Base-by-base conservation (phyloP, 2,329 filamentous ascomycete species). In the Aureobasidium sp. region DNA sequence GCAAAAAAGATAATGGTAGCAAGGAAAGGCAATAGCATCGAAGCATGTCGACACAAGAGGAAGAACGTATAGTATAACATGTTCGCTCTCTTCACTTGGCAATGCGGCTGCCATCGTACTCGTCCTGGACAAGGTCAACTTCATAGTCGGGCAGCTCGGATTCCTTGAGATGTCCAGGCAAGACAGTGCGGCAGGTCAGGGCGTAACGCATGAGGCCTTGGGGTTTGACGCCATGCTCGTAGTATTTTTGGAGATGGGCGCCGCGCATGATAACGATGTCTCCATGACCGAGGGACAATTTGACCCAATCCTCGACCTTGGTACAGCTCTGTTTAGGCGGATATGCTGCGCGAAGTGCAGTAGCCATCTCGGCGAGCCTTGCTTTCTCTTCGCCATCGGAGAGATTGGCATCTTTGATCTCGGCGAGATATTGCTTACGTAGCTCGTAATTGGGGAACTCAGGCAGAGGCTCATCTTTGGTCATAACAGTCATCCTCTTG, bases 181-280 rank as follows among this genome's bases (percentile, higher is more conserved):
- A 74, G 24, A 87, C 79, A 41, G 79, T 78, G 1, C 84, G 76
- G 63, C 79, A 80, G 0, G 84, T 87, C 52, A 86, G 66, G 0
- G 83, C 83, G 69, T 84, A 86, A 2, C 83, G 75, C 46, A 84
- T 72, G 55, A 75, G 77, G 0, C 82, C 82, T 10, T 71, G 64
- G 5, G 82, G 79, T 0, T 75, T 77, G 0, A 86, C 83, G 24
- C 75, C 73, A 67, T 86, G 84, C 78, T 87, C 84, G 61, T 85
- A 85, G 24, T 79, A 76, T 66, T 78, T 75, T 66, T 89, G 87
- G 13, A 89, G 82, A 0, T 75, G 73, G 0, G 73, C 74, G 0
- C 85, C 85, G 66, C 85, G 80, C 85, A 88, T 88, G 20, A 87
- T 74, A 2, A 85, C 78, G 12, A 88, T 80, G 68, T 88, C 86